Evolutionary conservation across 2,329 filamentous ascomycete genomes (phyloP), one percentile per base, ranked within the genome.

Genomic region (Arthrobotrys sinensis): DNA sequence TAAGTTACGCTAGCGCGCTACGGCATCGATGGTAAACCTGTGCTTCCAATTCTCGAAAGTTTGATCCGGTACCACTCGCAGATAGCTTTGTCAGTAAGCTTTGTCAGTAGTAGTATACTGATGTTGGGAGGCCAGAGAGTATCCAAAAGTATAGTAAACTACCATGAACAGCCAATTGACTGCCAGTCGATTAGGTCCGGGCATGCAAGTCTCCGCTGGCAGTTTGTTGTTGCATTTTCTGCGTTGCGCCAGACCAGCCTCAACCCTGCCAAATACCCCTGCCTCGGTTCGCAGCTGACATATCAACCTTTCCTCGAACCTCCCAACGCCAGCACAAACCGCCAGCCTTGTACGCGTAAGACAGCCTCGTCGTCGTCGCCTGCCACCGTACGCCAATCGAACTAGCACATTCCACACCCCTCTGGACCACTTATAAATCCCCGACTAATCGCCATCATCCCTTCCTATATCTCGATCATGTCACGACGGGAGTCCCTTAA

Each of bases 341-440:
- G 45, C 55, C 38, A 70, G 65, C 48, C 53, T 63, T 40, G 75
- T 68, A 60, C 75, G 75, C 75, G 75, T 78, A 78, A 78, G 72
- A 70, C 72, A 76, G 72, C 75, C 75, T 78, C 67, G 62, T 72
- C 50, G 38, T 12, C 66, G 32, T 62, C 36, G 36, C 52, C 53
- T 21, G 32, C 53, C 53, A 12, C 52, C 52, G 14, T 28, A 36
- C n/a, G 7, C 14, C 36, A 66, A 52, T 67, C 62, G 67, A 77
- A 72, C 6, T 38, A 57, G 52, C 32, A 38, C 52, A 11, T 78
- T 78, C 75, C 52, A 76, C 65, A 24, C 24, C 52, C 16, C 19
- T 52, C 67, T 62, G 19, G 34, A 68, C 43, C 16, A 52, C 68
- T 78, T 78, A 78, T 78, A 72, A 72, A 78, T 72, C 55, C 19